These are phyloP conservation scores for Penicilliopsis zonata DNA, from an alignment of 495 filamentous ascomycete species.

Conservation along the genomic window DNA sequence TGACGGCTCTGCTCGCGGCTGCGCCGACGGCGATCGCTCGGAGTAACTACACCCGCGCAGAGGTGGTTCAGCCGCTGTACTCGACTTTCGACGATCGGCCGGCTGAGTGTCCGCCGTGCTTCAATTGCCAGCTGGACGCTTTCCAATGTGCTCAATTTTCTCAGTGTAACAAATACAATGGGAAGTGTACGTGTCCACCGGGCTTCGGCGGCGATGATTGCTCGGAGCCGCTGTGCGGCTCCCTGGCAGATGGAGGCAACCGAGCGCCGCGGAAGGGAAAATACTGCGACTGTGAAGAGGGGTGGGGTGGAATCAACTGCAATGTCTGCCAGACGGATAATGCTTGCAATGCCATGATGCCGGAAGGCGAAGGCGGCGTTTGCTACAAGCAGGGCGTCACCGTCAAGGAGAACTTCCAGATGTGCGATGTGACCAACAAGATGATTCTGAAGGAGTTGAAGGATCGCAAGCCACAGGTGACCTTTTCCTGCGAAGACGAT, in stretches of 20 bases:
- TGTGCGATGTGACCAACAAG: constrained; percentile 92
- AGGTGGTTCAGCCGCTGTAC: constrained; percentile 23
- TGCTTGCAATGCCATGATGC: constrained; percentile 79
- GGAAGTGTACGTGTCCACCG: constrained; percentile 81
- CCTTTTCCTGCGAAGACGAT: constrained; percentile 77
- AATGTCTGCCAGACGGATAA: constrained; percentile 81
- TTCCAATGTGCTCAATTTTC: constrained; percentile 86
- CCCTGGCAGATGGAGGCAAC: constrained; percentile 67
- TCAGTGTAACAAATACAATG: constrained; percentile 71
- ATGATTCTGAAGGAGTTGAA: constrained; percentile 85
- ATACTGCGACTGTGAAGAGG: constrained; percentile 77
- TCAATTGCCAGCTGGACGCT: constrained; percentile 92
- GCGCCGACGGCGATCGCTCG: constrained; percentile 13
- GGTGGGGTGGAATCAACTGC: constrained; percentile 98
- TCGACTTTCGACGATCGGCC: constrained; percentile 46
- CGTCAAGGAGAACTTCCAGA: constrained; percentile 89
- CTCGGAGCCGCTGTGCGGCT: constrained; percentile 75
- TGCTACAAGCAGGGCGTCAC: constrained; percentile 87
- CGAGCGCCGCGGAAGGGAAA: constrained; percentile 55
- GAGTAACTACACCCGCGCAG: constrained; percentile 21
- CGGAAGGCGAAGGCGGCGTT: constrained; percentile 62
- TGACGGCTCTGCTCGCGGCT: constrained; percentile 15
- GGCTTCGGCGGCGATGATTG: constrained; percentile 94
- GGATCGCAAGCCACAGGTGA: constrained; percentile 76
- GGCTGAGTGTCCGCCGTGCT: constrained; percentile 56